phyloP scores from a whole-genome alignment of 257 asterid genomes.

The Rauvolfia tetraphylla region DNA sequence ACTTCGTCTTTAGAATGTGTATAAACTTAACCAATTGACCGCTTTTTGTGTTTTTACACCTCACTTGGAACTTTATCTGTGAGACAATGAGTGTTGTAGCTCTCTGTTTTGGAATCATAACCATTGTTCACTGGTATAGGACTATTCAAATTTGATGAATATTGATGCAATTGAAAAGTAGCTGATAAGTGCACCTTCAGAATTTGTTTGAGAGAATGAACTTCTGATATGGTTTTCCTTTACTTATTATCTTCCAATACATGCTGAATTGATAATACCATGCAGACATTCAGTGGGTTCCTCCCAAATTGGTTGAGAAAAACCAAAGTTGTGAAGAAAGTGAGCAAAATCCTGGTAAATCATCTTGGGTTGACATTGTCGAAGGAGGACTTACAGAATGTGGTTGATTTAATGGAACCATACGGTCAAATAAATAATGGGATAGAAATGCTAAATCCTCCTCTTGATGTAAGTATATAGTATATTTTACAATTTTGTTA shows the following conservation, averaged over 20 bases:
- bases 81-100: not conserved
- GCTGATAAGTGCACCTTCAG: not conserved
- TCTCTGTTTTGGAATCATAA: not conserved
- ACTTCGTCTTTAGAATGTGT: not conserved
- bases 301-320: slow-evolving; percentile 81
- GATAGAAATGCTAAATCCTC: slow-evolving; percentile 76
- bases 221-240: not conserved
- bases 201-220: not conserved
- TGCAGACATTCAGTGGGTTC: slow-evolving; percentile 69
- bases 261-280: slow-evolving; percentile 14
- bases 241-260: slow-evolving; percentile 2
- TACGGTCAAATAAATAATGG: slow-evolving; percentile 85
- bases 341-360: slow-evolving; percentile 69
- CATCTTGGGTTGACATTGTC: slow-evolving; percentile 88
- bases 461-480: slow-evolving; percentile 61
- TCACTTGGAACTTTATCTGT: not conserved
- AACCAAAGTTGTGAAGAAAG: slow-evolving; percentile 46
- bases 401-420: slow-evolving; percentile 96
- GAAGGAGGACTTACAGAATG: slow-evolving; percentile 79
- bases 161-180: not conserved
- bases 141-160: not conserved
- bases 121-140: not conserved
- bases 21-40: not conserved
- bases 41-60: not conserved
- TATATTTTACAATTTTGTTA: not conserved